Conservation (phyloP, 2,329 filamentous ascomycete genomes). For the Neodidymelliopsis sp. region DNA sequence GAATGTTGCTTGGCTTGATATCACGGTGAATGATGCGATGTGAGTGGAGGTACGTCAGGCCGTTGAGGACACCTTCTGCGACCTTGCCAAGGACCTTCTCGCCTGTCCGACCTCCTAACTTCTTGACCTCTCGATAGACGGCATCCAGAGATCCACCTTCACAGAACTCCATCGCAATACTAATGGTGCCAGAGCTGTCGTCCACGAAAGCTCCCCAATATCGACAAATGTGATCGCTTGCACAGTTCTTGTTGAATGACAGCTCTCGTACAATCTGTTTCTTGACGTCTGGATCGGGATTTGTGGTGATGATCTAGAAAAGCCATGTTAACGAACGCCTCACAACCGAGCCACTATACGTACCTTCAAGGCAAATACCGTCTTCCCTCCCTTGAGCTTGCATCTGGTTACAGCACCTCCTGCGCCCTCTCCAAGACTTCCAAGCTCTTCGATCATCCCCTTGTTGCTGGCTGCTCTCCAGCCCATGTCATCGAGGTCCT, state of each 20-base stretch:
- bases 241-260: conserved; percentile 97
- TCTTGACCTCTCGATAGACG: conserved; percentile 97
- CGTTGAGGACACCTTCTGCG: conserved; percentile 91
- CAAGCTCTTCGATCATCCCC: conserved; percentile 85
- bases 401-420: conserved; percentile 94
- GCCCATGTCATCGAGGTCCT: conserved; percentile 92
- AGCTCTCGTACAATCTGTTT: conserved; percentile 97
- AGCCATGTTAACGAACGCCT: conserved; percentile 17
- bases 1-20: conserved; percentile 97
- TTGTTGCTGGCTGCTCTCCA: conserved; percentile 94
- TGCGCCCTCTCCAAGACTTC: conserved; percentile 90
- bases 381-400: conserved; percentile 88
- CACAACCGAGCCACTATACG: conserved; percentile 3
- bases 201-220: conserved; percentile 99
- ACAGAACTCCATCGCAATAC: conserved; percentile 99
- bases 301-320: conserved; percentile 86
- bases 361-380: conserved; percentile 95
- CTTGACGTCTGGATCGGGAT: conserved; percentile 96
- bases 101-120: conserved; percentile 89
- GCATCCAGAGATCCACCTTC: conserved; percentile 95
- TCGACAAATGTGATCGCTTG: conserved; percentile 92
- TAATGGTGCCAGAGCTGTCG: conserved; percentile 93
- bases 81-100: conserved; percentile 98
- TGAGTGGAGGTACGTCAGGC: conserved; percentile 91
- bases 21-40: conserved; percentile 98